Percentiles rank a stretch among this genome's conserved stretches.
These are phyloP conservation scores for Moelleriella libera DNA, from an alignment of 2,329 filamentous ascomycete genomes.

Conservation along the genomic window DNA sequence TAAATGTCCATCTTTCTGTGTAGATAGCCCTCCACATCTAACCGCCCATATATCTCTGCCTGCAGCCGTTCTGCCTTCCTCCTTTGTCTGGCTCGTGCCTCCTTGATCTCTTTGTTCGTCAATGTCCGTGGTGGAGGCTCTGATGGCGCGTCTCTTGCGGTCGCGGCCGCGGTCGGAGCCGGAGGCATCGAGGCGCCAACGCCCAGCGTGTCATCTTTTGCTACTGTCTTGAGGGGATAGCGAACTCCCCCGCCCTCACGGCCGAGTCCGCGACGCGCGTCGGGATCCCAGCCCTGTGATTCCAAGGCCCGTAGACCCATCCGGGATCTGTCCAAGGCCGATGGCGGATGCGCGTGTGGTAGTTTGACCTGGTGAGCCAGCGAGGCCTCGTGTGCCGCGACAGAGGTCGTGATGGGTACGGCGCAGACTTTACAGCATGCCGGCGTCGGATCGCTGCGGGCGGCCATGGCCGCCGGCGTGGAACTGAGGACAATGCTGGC, in stretches of 20 bases:
- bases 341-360: slow-evolving; percentile 56
- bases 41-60: slow-evolving; percentile 57
- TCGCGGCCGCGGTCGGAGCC: slow-evolving; percentile 14
- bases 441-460: slow-evolving; percentile 1
- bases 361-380: slow-evolving; percentile 60
- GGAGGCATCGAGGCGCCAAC: slow-evolving; percentile 39
- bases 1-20: slow-evolving; percentile 21
- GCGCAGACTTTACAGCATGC: slow-evolving; percentile 21
- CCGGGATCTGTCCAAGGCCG: slow-evolving; percentile 52
- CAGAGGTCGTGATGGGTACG: slow-evolving; percentile 16
- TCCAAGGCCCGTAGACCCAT: slow-evolving; percentile 56
- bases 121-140: slow-evolving; percentile 41
- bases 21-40: slow-evolving; percentile 66
- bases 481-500: slow-evolving; percentile 50
- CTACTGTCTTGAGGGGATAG: slow-evolving; percentile 57
- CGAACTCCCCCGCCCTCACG: slow-evolving; percentile 56
- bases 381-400: slow-evolving; percentile 39
- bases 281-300: slow-evolving; percentile 61
- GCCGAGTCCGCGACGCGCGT: slow-evolving; percentile 59
- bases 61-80: slow-evolving; percentile 49
- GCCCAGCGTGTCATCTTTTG: slow-evolving; percentile 64
- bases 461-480: slow-evolving; percentile 7
- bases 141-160: slow-evolving; percentile 2
- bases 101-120: slow-evolving; percentile 38
- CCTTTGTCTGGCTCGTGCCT: slow-evolving; percentile 31